Percentiles rank a stretch among this genome's conserved stretches.
These are phyloP conservation scores for Moniliophthora roreri DNA, from an alignment of 1,284 basidiomycete species.

Conservation along the genomic window DNA sequence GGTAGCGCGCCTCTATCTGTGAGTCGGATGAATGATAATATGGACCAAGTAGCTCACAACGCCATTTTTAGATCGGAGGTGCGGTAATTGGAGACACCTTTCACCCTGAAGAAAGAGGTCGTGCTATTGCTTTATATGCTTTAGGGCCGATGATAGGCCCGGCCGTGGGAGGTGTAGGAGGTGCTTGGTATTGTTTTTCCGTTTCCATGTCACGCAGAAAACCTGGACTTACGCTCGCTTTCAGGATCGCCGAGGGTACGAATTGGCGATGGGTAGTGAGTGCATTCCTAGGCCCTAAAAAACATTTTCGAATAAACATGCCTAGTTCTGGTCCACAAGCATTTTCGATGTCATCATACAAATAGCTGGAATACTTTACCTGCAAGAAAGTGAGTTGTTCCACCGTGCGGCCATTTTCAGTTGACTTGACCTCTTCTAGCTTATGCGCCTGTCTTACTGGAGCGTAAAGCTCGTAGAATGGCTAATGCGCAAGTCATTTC, in stretches of 20 bases:
- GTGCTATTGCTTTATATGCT: constrained; percentile 69
- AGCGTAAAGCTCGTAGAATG: constrained; percentile 55
- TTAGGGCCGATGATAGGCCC: constrained; percentile 32
- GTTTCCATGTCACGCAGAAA: too few species aligned
- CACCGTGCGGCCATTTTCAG: not conserved
- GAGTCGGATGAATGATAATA: too few species aligned
- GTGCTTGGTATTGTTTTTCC: constrained; percentile 7
- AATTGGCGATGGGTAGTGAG: constrained; percentile 68
- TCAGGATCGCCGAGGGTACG: constrained; percentile 54
- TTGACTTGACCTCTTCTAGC: constrained; percentile 6
- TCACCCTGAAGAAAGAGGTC: constrained; percentile 65
- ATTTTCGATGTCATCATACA: constrained; percentile 52
- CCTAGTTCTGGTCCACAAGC: constrained; percentile 62
- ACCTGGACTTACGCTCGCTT: too few species aligned
- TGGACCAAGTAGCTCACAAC: too few species aligned
- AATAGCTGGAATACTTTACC: constrained; percentile 52
- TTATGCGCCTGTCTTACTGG: constrained; percentile 61
- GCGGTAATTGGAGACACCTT: constrained; percentile 74
- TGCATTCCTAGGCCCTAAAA: constrained; percentile 4
- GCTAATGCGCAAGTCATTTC: constrained; percentile 25
- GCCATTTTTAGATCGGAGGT: constrained; percentile 52
- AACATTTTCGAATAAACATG: not conserved
- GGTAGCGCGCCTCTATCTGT: constrained; percentile 40
- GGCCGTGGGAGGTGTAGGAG: constrained; percentile 1
- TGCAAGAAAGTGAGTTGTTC: constrained; percentile 58